Percentiles rank a stretch among this genome's conserved stretches.
These are phyloP conservation scores for Taphrina pruni DNA, from an alignment of 1,139 yeast genomes.

Conservation along the genomic window DNA sequence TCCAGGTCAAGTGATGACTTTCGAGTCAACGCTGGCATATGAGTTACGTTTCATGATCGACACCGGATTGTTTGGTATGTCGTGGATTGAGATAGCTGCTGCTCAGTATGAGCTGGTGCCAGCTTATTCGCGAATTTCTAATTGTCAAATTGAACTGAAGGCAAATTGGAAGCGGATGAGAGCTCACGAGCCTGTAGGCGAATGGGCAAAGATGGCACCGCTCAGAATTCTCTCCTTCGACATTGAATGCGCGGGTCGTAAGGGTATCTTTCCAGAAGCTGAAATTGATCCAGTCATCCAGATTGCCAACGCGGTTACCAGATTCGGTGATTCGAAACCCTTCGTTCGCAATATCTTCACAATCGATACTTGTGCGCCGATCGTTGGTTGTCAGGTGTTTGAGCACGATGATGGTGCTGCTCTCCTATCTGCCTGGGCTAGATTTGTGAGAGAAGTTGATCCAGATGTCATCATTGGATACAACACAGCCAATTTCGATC, in stretches of 20 bases:
- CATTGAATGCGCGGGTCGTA: constrained; percentile 98
- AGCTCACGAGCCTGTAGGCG: constrained; percentile 88
- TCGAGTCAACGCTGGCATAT: constrained; percentile 81
- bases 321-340: constrained; percentile 81
- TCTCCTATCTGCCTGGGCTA: constrained; percentile 83
- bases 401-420: constrained; percentile 77
- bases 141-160: constrained; percentile 82
- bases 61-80: constrained; percentile 89
- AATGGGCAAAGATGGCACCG: constrained; percentile 93
- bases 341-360: constrained; percentile 95
- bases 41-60: constrained; percentile 88
- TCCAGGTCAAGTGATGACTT: constrained; percentile 64
- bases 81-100: constrained; percentile 90
- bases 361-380: constrained; percentile 86
- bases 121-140: constrained; percentile 59
- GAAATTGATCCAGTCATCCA: constrained; percentile 93
- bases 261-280: constrained; percentile 95
- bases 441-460: constrained; percentile 80
- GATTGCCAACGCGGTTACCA: constrained; percentile 90
- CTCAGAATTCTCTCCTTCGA: constrained; percentile 91
- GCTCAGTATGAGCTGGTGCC: constrained; percentile 65
- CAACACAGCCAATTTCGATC: constrained; percentile 90
- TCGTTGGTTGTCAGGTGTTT: constrained; percentile 89
- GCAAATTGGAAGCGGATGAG: constrained; percentile 71
- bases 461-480: constrained; percentile 98